phyloP scores from a whole-genome alignment of 495 filamentous ascomycete genomes.

The Podospora didyma region DNA sequence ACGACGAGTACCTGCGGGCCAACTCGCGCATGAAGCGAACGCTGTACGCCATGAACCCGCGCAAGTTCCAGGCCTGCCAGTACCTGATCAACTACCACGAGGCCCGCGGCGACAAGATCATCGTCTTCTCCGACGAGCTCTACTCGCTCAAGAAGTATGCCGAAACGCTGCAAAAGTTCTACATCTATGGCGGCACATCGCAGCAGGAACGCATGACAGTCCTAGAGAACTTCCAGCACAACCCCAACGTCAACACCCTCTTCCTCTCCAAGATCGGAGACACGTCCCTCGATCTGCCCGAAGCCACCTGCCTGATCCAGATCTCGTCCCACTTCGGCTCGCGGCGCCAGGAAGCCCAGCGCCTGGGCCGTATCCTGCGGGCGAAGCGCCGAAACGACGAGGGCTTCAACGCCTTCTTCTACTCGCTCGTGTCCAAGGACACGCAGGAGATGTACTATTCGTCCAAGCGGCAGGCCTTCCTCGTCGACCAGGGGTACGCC shows the following conservation, averaged over 20 bases:
- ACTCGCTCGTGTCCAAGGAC: conserved; percentile 93
- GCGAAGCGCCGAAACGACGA: conserved; percentile 97
- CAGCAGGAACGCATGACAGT: conserved; percentile 86
- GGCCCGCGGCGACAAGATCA: conserved; percentile 92
- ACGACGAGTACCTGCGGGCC: conserved; percentile 76
- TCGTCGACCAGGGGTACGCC: conserved; percentile 97
- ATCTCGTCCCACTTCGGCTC: conserved; percentile 98
- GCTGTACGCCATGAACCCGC: conserved; percentile 95
- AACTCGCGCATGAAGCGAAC: conserved; percentile 55
- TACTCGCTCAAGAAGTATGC: conserved; percentile 89
- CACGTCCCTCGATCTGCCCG: conserved; percentile 92
- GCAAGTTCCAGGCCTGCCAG: conserved; percentile 94
- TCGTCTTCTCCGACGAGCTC: conserved; percentile 98
- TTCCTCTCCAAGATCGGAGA: conserved; percentile 98
- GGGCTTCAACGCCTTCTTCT: conserved; percentile 99
- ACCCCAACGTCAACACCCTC: conserved; percentile 87
- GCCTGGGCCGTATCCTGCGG: conserved; percentile 89
- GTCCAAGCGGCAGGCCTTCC: conserved; percentile 92
- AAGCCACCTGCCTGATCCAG: conserved; percentile 96
- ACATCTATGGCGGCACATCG: conserved; percentile 87
- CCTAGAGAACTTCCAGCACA: conserved; percentile 95
- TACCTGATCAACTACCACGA: conserved; percentile 98
- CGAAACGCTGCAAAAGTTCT: conserved; percentile 77
- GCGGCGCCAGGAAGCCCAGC: conserved; percentile 93
- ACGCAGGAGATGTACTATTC: conserved; percentile 99